These are phyloP conservation scores for Lepidium didymum DNA, from an alignment of 345 rosid genomes.

Conservation along the genomic window DNA sequence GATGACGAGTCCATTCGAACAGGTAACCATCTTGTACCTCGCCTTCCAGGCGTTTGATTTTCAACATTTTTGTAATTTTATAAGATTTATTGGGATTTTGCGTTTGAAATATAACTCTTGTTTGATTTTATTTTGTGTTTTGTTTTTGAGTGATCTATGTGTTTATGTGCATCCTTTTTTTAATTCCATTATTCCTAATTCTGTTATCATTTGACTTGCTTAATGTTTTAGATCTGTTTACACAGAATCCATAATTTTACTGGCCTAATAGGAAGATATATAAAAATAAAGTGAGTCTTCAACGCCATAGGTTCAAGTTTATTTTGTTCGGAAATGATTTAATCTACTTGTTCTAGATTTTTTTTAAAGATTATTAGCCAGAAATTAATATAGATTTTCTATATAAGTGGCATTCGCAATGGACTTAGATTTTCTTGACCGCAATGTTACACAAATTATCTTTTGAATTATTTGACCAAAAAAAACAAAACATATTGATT, in stretches of 20 bases:
- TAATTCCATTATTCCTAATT: not conserved
- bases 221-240: not conserved
- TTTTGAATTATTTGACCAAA: too few species aligned
- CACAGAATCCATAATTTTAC: not conserved
- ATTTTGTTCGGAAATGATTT: too few species aligned
- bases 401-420: too few species aligned
- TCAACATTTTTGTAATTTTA: not conserved
- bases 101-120: not conserved
- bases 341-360: too few species aligned
- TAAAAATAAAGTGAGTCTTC: not conserved
- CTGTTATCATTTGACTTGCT: not conserved
- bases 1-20: slow-evolving; percentile 32
- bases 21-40: not conserved
- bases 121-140: not conserved
- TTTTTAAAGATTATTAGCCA: too few species aligned
- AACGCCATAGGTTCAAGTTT: too few species aligned
- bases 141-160: not conserved
- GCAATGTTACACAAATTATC: too few species aligned
- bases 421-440: too few species aligned
- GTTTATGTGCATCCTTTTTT: not conserved
- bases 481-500: too few species aligned
- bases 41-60: not conserved
- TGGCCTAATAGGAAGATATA: not conserved
- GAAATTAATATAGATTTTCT: too few species aligned
- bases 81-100: not conserved